These are phyloP conservation scores for Mycena vitilis DNA, from an alignment of 768 basidiomycete genomes.

Conservation along the genomic window DNA sequence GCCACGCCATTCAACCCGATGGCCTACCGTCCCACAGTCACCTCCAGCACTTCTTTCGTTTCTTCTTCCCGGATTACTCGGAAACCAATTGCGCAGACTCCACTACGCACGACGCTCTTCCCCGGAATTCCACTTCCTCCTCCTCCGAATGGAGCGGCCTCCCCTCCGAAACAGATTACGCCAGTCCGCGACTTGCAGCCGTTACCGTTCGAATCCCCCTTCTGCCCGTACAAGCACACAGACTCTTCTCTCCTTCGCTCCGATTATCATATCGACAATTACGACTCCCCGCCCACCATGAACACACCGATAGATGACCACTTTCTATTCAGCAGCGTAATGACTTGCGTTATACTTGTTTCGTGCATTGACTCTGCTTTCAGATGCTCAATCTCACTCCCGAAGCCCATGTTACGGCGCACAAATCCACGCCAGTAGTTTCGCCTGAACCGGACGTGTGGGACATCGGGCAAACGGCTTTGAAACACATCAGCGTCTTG, in stretches of 20 bases:
- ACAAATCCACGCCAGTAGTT: background rate
- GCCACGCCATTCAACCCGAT: background rate
- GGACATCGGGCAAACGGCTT: constrained; percentile 43
- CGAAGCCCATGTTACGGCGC: constrained; percentile 13
- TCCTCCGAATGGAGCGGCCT: background rate
- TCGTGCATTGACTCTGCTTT: constrained; percentile 4
- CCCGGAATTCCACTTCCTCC: constrained; percentile 7
- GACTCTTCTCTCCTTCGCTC: constrained; percentile 5
- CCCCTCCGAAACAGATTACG: background rate
- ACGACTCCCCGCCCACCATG: background rate
- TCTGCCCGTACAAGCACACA: background rate
- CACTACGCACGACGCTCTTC: constrained; percentile 1
- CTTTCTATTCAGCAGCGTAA: constrained; percentile 21
- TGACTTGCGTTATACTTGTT: background rate
- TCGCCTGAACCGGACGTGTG: constrained; percentile 26
- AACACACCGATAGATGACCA: constrained; percentile 11
- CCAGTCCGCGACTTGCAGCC: background rate
- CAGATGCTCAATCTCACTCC: constrained; percentile 26
- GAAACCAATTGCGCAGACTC: background rate
- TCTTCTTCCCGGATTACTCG: background rate
- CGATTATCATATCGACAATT: constrained; percentile 1
- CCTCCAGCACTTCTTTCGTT: background rate
- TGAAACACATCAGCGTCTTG: constrained; percentile 51
- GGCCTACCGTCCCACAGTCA: background rate
- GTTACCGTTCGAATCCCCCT: constrained; percentile 6